A percentile compares a stretch with the other conserved stretches of the same genome.
Conservation (phyloP, 306 rosid species). For the Quercus berberidifolia region DNA sequence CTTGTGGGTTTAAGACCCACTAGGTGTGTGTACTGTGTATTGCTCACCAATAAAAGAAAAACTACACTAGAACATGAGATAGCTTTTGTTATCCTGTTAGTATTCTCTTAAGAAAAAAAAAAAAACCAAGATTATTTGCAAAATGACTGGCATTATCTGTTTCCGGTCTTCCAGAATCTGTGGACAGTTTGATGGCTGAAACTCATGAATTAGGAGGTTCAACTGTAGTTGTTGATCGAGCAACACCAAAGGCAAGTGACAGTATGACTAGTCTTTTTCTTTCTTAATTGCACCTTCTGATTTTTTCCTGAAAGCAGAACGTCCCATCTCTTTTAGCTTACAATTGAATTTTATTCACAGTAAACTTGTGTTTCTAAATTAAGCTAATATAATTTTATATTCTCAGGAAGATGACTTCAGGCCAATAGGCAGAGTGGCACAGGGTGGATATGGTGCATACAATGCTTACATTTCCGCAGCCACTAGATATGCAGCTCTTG, state of each 20-base stretch:
- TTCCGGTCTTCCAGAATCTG: constrained; percentile 63
- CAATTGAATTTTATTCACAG: background rate
- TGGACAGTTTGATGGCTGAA: constrained; percentile 86
- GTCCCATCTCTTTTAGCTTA: background rate
- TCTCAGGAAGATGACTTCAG: constrained; percentile 86
- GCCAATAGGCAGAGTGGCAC: constrained; percentile 70
- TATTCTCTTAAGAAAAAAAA: background rate
- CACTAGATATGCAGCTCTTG: constrained; percentile 95
- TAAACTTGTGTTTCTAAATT: background rate
- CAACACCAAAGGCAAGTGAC: constrained; percentile 88
- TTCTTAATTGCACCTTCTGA: background rate
- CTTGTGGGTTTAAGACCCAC: too few species aligned
- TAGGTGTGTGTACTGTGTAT: too few species aligned
- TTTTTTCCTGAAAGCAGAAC: background rate
- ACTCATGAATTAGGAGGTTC: constrained; percentile 92
- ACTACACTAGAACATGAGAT: background rate
- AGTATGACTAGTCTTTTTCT: constrained; percentile 12
- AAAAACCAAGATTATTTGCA: background rate
- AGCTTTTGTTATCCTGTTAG: background rate
- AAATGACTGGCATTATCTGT: background rate
- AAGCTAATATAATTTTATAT: constrained; percentile 9
- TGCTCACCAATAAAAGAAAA: background rate
- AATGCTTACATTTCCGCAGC: constrained; percentile 92
- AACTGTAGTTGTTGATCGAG: constrained; percentile 90
- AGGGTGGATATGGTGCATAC: constrained; percentile 95